Conservation (phyloP, 768 basidiomycete genomes). For the Obba rivulosa region DNA sequence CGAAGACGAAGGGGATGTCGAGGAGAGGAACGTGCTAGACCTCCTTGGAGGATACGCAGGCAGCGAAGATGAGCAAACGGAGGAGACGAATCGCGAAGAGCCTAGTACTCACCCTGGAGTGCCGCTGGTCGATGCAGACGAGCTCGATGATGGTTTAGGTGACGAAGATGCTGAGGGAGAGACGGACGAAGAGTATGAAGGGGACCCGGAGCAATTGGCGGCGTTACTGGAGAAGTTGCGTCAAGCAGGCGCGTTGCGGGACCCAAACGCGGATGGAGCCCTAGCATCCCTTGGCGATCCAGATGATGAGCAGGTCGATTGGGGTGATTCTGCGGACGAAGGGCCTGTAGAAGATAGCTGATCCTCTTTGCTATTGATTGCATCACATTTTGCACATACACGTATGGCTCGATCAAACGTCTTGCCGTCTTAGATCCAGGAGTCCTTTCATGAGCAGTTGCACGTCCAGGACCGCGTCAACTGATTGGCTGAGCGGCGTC, state of each 20-base stretch:
- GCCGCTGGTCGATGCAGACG: conserved; percentile 12
- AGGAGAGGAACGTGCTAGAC: conserved; percentile 31
- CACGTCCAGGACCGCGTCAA: conserved; percentile 75
- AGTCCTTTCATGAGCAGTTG: conserved; percentile 83
- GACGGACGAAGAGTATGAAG: conserved; percentile 29
- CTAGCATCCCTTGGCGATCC: conserved; percentile 20
- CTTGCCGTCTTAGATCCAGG: conserved; percentile 71
- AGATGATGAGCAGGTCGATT: conserved; percentile 46
- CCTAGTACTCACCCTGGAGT: not conserved
- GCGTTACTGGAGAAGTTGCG: conserved; percentile 38
- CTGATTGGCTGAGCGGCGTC: conserved; percentile 62
- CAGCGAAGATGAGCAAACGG: conserved; percentile 34
- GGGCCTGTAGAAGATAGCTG: conserved; percentile 7
- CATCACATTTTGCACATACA: not conserved
- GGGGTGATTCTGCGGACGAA: conserved; percentile 41
- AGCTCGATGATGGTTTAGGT: conserved; percentile 26
- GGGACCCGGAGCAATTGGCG: conserved; percentile 33
- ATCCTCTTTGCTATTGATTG: not conserved
- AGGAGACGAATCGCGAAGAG: conserved; percentile 5
- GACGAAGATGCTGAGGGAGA: conserved; percentile 29
- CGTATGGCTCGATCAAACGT: conserved; percentile 37
- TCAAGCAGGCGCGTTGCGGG: conserved; percentile 27
- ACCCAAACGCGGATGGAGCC: conserved; percentile 10
- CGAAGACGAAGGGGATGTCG: conserved; percentile 31
- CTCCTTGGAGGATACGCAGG: conserved; percentile 42